Conservation (phyloP, 495 filamentous ascomycete genomes). For the Pyronema omphalodes region DNA sequence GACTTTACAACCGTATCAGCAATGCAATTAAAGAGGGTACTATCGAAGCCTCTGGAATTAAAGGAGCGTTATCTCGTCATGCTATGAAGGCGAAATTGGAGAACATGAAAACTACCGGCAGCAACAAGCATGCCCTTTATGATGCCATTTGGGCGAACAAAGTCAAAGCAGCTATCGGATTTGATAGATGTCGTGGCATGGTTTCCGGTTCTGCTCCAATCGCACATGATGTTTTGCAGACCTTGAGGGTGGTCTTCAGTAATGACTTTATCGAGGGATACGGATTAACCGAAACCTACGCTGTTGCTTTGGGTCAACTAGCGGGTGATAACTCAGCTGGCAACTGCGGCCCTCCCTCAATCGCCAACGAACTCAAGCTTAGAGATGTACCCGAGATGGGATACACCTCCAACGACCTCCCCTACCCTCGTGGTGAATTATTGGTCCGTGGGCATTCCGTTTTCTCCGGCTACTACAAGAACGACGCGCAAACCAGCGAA, state of each 20-base stretch:
- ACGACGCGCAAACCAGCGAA: conserved; percentile 68
- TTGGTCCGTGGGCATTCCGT: conserved; percentile 59
- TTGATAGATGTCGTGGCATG: conserved; percentile 56
- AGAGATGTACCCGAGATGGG: conserved; percentile 87
- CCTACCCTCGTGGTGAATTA: conserved; percentile 82
- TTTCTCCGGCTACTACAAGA: conserved; percentile 76
- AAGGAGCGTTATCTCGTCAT: conserved; percentile 62
- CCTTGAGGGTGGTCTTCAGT: conserved; percentile 66
- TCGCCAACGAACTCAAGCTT: conserved; percentile 58
- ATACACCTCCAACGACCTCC: conserved; percentile 76
- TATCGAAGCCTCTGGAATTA: conserved; percentile 58
- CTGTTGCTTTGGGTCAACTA: conserved; percentile 49
- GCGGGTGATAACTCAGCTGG: conserved; percentile 51
- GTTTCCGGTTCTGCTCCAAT: conserved; percentile 81
- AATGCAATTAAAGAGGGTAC: conserved; percentile 61
- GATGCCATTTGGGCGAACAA: conserved; percentile 90
- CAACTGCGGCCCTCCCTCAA: conserved; percentile 59
- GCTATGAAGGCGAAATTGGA: conserved; percentile 65
- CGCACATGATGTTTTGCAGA: conserved; percentile 69
- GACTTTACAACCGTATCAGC: conserved; percentile 83
- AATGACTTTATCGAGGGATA: conserved; percentile 79
- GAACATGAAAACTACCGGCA: conserved; percentile 53
- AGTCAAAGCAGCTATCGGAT: conserved; percentile 59
- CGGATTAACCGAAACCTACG: conserved; percentile 91
- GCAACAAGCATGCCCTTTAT: conserved; percentile 69